These are phyloP conservation scores for Fusarium oligoseptatum DNA, from an alignment of 2,329 filamentous ascomycete genomes.

Conservation along the genomic window DNA sequence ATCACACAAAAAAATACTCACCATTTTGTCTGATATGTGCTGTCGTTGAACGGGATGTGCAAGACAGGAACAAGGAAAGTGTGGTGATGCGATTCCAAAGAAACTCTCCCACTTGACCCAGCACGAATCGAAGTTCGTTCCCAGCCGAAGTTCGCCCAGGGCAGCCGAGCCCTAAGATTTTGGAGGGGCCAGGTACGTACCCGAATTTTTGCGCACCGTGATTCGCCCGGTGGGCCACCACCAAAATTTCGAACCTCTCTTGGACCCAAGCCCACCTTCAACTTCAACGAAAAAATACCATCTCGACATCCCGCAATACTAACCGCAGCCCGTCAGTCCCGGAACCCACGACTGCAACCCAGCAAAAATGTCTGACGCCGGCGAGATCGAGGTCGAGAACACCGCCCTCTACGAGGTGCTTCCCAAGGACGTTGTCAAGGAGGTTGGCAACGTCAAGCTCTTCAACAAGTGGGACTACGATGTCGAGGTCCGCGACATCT, in stretches of 20 bases:
- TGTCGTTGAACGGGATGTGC: slow-evolving; percentile 56
- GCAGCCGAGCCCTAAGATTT: slow-evolving; percentile 58
- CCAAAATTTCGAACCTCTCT: slow-evolving; percentile 53
- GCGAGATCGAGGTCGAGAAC: slow-evolving; percentile 93
- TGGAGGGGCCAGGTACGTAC: slow-evolving; percentile 47
- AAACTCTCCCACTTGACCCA: slow-evolving; percentile 47
- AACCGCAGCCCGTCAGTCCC: slow-evolving; percentile 55
- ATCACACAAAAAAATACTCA: slow-evolving; percentile 46
- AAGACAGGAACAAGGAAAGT: slow-evolving; percentile 49
- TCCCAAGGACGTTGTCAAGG: slow-evolving; percentile 90
- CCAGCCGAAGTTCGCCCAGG: slow-evolving; percentile 53
- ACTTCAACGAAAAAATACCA: slow-evolving; percentile 46
- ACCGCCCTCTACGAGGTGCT: slow-evolving; percentile 82
- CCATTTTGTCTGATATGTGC: slow-evolving; percentile 61
- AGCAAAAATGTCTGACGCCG: slow-evolving; percentile 90
- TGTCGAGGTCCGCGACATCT: slow-evolving; percentile 99
- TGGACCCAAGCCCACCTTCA: slow-evolving; percentile 49
- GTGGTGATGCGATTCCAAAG: slow-evolving; percentile 45
- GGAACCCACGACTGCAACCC: slow-evolving; percentile 54
- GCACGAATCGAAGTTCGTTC: slow-evolving; percentile 13
- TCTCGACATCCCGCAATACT: slow-evolving; percentile 56
- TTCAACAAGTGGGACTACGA: slow-evolving; percentile 99
- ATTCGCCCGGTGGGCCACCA: slow-evolving; percentile 55
- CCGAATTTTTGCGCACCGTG: slow-evolving; percentile 45
- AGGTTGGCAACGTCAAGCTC: slow-evolving; percentile 94